Evolutionary conservation across 1,139 yeast genomes (phyloP).

Genomic region (Suhomyces bolitotheri): DNA sequence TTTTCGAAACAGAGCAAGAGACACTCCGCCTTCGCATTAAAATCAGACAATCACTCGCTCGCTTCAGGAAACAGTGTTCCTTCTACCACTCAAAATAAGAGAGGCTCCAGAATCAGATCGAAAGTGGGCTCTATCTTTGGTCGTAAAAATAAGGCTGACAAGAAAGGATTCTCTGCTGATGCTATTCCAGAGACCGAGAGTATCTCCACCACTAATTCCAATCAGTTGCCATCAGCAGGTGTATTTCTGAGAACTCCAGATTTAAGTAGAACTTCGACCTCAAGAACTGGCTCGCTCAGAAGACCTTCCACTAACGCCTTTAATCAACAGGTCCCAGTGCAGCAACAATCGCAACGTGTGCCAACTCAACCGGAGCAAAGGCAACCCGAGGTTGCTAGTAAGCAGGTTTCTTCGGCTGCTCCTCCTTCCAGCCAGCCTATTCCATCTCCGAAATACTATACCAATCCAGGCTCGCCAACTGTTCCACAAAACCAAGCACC

Average conservation of each 20-base stretch:
- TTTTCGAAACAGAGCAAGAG: conserved; percentile 14
- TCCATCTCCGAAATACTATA: conserved; percentile 16
- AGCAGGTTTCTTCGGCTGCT: conserved; percentile 2
- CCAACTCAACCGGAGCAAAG: conserved; percentile 6
- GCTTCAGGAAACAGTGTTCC: conserved; percentile 10
- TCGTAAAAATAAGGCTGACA: conserved; percentile 46
- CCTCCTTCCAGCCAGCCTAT: conserved; percentile 10
- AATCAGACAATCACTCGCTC: conserved; percentile 16
- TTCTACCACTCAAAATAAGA: conserved; percentile 12
- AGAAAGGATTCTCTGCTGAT: conserved; percentile 16
- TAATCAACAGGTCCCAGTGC: conserved; percentile 1
- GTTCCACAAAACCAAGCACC: neutral
- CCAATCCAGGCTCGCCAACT: conserved; percentile 11
- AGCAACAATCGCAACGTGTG: conserved; percentile 1
- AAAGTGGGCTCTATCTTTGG: conserved; percentile 85
- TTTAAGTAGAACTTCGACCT: conserved; percentile 6
- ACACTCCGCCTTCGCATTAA: conserved; percentile 14
- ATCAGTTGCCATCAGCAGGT: conserved; percentile 12
- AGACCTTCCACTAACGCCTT: conserved; percentile 9
- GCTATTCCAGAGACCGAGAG: conserved; percentile 40
- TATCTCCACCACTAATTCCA: conserved; percentile 21
- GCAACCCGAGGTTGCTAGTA: neutral
- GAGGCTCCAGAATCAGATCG: conserved; percentile 57
- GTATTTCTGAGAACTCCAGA: conserved; percentile 8
- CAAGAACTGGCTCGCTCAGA: conserved; percentile 16